Evolutionary conservation across 345 rosid genomes (phyloP).

Genomic region (Bruguiera gymnorhiza): DNA sequence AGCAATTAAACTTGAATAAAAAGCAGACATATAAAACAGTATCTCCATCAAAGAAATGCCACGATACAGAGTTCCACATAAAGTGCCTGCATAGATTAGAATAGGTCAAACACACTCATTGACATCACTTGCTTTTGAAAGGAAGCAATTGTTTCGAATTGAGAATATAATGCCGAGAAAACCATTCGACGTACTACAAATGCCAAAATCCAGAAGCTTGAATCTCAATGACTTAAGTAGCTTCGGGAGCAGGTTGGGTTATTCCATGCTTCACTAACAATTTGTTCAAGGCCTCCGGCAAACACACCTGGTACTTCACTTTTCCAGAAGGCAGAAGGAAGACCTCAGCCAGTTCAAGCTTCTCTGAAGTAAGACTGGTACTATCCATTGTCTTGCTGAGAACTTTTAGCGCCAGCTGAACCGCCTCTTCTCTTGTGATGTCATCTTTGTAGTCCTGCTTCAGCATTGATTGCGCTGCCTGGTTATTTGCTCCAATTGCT

Average conservation of each 20-base stretch:
- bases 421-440: slow-evolving; percentile 81
- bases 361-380: slow-evolving; percentile 88
- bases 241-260: slow-evolving; percentile 72
- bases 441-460: slow-evolving; percentile 96
- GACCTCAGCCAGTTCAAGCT: slow-evolving; percentile 91
- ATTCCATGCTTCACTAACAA: slow-evolving; percentile 73
- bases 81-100: no score
- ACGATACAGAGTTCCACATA: no score
- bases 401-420: slow-evolving; percentile 85
- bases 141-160: no score
- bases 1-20: no score
- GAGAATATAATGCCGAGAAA: no score
- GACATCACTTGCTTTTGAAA: no score
- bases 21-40: no score
- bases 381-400: slow-evolving; percentile 98
- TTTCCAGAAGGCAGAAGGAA: slow-evolving; percentile 67
- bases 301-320: slow-evolving; percentile 87
- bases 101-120: no score
- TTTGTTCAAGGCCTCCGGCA: slow-evolving; percentile 70
- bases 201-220: no score
- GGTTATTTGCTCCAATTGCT: slow-evolving; percentile 92
- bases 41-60: no score
- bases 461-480: slow-evolving; percentile 95
- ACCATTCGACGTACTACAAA: no score
- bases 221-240: slow-evolving; percentile 31